These are phyloP conservation scores for Tanacetum coccineum DNA, from an alignment of 129 eudicot species.

Conservation along the genomic window DNA sequence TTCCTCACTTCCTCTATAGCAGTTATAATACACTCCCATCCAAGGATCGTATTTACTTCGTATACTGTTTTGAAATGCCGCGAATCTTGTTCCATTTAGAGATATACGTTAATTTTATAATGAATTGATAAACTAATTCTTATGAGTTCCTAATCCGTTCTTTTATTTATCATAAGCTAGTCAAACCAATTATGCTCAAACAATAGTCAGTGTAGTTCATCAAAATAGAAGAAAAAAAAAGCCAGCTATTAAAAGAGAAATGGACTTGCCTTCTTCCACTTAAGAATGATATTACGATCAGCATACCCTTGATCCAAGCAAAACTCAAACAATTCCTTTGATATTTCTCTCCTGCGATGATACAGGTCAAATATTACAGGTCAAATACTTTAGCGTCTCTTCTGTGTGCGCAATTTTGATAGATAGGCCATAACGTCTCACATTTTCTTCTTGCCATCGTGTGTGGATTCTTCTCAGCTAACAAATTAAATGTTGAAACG, in stretches of 20 bases:
- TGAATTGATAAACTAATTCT: too few species aligned
- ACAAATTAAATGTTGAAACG: not conserved
- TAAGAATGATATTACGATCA: conserved; percentile 71
- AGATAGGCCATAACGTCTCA: conserved; percentile 79
- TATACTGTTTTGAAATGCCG: too few species aligned
- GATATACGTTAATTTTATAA: too few species aligned
- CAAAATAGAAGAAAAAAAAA: not conserved
- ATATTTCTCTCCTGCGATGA: conserved; percentile 65
- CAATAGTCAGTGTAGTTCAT: not conserved
- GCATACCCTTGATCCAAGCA: conserved; percentile 88
- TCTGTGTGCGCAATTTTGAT: conserved; percentile 78
- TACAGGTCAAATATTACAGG: conserved; percentile 62
- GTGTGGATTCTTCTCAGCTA: conserved; percentile 80
- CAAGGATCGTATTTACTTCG: too few species aligned
- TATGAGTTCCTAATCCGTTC: too few species aligned
- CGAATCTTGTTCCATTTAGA: too few species aligned
- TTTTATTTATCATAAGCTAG: too few species aligned
- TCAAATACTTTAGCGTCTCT: conserved; percentile 86
- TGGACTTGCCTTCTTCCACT: conserved; percentile 68
- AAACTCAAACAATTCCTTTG: conserved; percentile 66
- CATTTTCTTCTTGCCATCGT: conserved; percentile 82
- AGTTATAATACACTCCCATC: too few species aligned
- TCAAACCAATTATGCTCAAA: too few species aligned
- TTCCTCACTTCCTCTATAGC: too few species aligned
- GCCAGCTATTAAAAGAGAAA: too few species aligned